Evolutionary conservation across 1,284 basidiomycete genomes (phyloP).

Genomic region (Taiwanofungus camphoratus): DNA sequence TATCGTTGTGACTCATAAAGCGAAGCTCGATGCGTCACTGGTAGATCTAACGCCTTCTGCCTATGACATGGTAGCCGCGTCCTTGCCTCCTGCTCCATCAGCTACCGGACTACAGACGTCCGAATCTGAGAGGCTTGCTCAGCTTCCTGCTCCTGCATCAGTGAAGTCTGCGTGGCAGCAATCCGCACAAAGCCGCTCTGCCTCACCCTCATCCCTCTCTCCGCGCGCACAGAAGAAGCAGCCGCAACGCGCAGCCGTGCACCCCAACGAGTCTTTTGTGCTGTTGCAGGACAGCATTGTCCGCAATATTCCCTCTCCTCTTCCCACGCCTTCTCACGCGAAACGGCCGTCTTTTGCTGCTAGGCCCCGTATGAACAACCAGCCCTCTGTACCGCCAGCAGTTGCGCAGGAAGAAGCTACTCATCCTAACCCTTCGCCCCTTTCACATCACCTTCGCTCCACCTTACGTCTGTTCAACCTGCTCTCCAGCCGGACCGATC

Average conservation of each 20-base stretch:
- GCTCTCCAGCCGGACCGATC: constrained; percentile 73
- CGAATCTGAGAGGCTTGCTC: constrained; percentile 48
- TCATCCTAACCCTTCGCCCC: constrained; percentile 60
- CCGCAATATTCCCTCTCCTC: constrained; percentile 51
- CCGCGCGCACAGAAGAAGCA: constrained; percentile 51
- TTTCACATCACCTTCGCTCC: constrained; percentile 73
- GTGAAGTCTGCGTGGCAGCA: constrained; percentile 59
- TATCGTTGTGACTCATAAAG: constrained; percentile 15
- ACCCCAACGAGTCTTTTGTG: constrained; percentile 83
- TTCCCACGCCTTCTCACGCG: constrained; percentile 30
- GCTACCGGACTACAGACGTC: constrained; percentile 35
- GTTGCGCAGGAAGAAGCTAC: constrained; percentile 34
- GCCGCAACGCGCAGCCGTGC: constrained; percentile 42
- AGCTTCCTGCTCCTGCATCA: constrained; percentile 50
- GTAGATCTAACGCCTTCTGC: constrained; percentile 79
- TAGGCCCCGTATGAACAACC: constrained; percentile 24
- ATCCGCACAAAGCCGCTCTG: constrained; percentile 34
- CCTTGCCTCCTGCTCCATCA: constrained; percentile 53
- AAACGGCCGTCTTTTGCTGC: constrained; percentile 36
- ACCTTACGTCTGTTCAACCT: constrained; percentile 73
- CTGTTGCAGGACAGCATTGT: constrained; percentile 80
- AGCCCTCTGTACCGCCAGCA: constrained; percentile 14
- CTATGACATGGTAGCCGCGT: constrained; percentile 78
- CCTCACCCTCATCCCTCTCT: constrained; percentile 34
- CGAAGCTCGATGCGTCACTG: constrained; percentile 77